Conservation (phyloP, 1,284 basidiomycete species). For the Marasmius fiardii region DNA sequence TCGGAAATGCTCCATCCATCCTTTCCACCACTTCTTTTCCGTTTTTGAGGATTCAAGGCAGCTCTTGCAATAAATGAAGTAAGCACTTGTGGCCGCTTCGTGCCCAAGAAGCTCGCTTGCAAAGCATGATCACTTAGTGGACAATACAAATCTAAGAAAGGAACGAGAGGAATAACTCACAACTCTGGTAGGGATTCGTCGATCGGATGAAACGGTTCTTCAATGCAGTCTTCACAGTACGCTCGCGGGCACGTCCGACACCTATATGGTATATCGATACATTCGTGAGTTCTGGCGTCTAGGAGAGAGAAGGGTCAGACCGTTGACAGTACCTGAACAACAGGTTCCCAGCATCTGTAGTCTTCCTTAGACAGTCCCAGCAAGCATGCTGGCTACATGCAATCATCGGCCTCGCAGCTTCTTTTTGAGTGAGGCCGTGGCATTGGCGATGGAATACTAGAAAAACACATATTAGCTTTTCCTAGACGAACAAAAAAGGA, state of each 20-base stretch:
- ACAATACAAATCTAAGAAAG: too few species aligned
- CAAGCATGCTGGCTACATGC: slow-evolving; percentile 52
- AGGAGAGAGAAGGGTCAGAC: background rate
- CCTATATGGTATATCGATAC: slow-evolving; percentile 25
- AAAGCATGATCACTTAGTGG: background rate
- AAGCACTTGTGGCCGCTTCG: slow-evolving; percentile 30
- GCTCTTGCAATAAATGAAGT: slow-evolving; percentile 47
- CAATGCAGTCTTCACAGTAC: slow-evolving; percentile 60
- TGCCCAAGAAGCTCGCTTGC: slow-evolving; percentile 39
- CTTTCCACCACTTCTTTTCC: slow-evolving; percentile 27
- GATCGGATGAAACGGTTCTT: slow-evolving; percentile 45
- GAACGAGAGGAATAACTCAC: slow-evolving; percentile 29
- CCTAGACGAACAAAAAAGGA: background rate
- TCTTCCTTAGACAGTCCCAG: slow-evolving; percentile 35
- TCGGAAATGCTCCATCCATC: slow-evolving; percentile 36
- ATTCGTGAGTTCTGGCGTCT: background rate
- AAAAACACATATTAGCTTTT: background rate
- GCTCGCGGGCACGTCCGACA: slow-evolving; percentile 58
- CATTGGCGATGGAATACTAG: slow-evolving; percentile 53
- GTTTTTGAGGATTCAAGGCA: slow-evolving; percentile 33
- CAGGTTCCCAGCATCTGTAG: slow-evolving; percentile 45
- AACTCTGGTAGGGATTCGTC: slow-evolving; percentile 57
- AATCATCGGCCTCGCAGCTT: slow-evolving; percentile 24
- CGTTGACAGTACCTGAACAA: slow-evolving; percentile 38
- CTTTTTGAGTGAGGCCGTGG: slow-evolving; percentile 29